A percentile compares a stretch with the other conserved stretches of the same genome.
Conservation (phyloP, 2,329 filamentous ascomycete species). For the Venturia carpophila region DNA sequence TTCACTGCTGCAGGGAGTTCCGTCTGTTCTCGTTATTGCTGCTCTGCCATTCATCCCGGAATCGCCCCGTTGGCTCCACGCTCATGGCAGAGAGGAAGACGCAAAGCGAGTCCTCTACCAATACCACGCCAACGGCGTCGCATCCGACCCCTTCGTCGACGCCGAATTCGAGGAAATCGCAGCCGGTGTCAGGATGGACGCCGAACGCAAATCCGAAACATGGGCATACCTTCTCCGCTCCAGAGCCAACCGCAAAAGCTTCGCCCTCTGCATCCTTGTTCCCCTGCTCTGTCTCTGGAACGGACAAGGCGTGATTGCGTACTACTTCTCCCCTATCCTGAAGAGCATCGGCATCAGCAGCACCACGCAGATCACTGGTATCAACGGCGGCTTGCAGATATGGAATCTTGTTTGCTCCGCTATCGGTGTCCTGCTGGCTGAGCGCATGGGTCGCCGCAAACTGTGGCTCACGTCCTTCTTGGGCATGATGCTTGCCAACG, state of each 20-base stretch:
- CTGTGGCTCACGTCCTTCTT: constrained; percentile 32
- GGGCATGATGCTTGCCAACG: constrained; percentile 28
- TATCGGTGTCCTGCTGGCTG: constrained; percentile 29
- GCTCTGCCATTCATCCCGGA: constrained; percentile 50
- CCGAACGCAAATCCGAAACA: constrained; percentile 41
- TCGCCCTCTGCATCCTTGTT: constrained; percentile 46
- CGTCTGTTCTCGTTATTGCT: constrained; percentile 38
- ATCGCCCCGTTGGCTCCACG: constrained; percentile 51
- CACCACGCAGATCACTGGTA: constrained; percentile 30
- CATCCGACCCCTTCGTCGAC: constrained; percentile 52
- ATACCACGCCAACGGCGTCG: constrained; percentile 52
- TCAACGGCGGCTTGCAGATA: constrained; percentile 49
- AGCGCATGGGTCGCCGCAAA: constrained; percentile 29
- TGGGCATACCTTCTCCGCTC: constrained; percentile 33
- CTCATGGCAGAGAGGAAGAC: constrained; percentile 45
- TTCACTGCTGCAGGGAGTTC: constrained; percentile 44
- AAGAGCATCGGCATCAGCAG: constrained; percentile 30
- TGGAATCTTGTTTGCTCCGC: constrained; percentile 49
- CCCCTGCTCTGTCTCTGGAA: constrained; percentile 53
- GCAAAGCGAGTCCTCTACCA: constrained; percentile 54
- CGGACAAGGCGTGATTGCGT: constrained; percentile 45
- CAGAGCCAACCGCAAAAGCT: constrained; percentile 46
- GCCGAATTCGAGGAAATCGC: constrained; percentile 61
- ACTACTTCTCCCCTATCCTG: constrained; percentile 32
- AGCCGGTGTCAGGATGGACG: constrained; percentile 54